Percentiles rank a stretch among this genome's conserved stretches.
These are phyloP conservation scores for Amanita polypyramis DNA, from an alignment of 768 basidiomycete genomes.

Conservation along the genomic window DNA sequence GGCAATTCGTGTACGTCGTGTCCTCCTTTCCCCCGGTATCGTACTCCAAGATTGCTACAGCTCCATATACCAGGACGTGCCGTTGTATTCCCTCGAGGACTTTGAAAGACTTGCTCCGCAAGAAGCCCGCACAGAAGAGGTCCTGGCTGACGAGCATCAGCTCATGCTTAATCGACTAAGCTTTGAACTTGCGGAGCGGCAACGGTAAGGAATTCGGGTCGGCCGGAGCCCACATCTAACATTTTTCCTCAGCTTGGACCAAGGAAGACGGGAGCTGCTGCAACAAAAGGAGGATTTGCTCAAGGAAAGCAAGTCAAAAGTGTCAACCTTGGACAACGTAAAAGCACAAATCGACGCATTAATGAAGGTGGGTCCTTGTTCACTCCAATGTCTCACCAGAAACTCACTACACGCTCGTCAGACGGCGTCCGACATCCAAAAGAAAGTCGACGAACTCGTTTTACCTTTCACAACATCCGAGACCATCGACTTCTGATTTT, in stretches of 20 bases:
- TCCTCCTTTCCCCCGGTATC: not conserved
- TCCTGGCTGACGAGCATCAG: constrained; percentile 63
- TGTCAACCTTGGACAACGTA: constrained; percentile 63
- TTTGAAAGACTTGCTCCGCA: constrained; percentile 61
- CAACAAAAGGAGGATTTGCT: constrained; percentile 70
- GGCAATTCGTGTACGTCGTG: constrained; percentile 73
- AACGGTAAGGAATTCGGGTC: constrained; percentile 43
- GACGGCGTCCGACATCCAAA: constrained; percentile 65
- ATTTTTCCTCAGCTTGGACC: constrained; percentile 46
- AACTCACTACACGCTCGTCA: constrained; percentile 17
- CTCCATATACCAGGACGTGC: constrained; percentile 82
- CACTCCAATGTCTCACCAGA: not conserved
- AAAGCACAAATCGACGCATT: constrained; percentile 69
- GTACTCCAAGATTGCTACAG: constrained; percentile 24
- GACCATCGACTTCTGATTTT: constrained; percentile 2
- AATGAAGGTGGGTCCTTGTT: constrained; percentile 44
- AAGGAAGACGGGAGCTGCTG: constrained; percentile 54
- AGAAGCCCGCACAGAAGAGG: constrained; percentile 50
- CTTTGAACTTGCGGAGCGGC: constrained; percentile 82
- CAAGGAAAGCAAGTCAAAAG: constrained; percentile 69
- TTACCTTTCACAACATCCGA: constrained; percentile 25
- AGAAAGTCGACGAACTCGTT: constrained; percentile 63
- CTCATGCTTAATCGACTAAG: constrained; percentile 81
- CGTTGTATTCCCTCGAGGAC: constrained; percentile 60
- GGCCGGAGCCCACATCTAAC: constrained; percentile 4